A percentile compares a stretch with the other conserved stretches of the same genome.
These are phyloP conservation scores for Leccinum huronense DNA, from an alignment of 1,284 basidiomycete genomes.

Conservation along the genomic window DNA sequence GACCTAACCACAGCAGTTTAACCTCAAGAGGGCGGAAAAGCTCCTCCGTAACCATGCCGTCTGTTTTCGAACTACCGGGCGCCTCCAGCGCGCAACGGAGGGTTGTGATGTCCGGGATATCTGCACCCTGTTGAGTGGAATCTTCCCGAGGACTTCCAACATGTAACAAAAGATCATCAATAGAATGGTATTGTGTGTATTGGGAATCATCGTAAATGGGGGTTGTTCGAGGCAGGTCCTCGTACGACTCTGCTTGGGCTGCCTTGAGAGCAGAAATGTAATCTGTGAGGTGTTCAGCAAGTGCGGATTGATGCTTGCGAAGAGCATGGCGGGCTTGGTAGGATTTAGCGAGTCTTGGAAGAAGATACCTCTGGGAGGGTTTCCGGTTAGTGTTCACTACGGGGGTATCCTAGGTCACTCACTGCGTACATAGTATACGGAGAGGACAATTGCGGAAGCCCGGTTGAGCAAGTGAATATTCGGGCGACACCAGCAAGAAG, in stretches of 20 bases:
- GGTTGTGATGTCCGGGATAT: conserved; percentile 51
- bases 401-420: not conserved
- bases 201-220: conserved; percentile 47
- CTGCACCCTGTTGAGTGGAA: conserved; percentile 34
- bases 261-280: conserved; percentile 54
- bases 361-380: conserved; percentile 54
- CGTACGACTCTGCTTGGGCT: conserved; percentile 51
- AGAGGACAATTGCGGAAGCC: conserved; percentile 56
- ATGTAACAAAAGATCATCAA: conserved; percentile 46
- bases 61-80: conserved; percentile 40
- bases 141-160: conserved; percentile 25
- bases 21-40: conserved; percentile 56
- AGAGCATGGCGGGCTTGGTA: conserved; percentile 60
- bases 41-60: conserved; percentile 52
- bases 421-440: conserved; percentile 60
- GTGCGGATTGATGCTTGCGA: conserved; percentile 53
- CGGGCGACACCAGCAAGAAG: conserved; percentile 61
- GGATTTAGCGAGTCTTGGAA: conserved; percentile 61
- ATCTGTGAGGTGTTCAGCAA: conserved; percentile 51
- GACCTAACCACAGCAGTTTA: conserved; percentile 54
- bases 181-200: conserved; percentile 45
- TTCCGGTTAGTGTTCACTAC: conserved; percentile 12
- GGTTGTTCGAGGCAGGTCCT: conserved; percentile 53
- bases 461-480: conserved; percentile 63
- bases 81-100: conserved; percentile 62